These are phyloP conservation scores for Musa beccarii DNA, from an alignment of 176 grass and related monocot genomes.

Conservation along the genomic window DNA sequence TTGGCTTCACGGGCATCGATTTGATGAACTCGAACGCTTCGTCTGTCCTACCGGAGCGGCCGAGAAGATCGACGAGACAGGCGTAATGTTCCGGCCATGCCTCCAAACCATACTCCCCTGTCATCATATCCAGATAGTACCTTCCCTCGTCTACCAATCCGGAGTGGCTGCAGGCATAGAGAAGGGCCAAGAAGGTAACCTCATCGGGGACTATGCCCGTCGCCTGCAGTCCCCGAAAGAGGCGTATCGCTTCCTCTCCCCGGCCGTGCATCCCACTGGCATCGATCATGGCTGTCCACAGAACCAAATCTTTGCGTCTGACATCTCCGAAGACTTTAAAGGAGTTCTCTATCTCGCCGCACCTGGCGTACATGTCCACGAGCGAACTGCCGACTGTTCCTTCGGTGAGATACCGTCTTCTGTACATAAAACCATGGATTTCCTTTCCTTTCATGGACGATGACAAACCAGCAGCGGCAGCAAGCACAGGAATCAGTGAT, in stretches of 20 bases:
- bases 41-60: conserved; percentile 47
- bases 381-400: conserved; percentile 50
- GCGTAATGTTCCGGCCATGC: conserved; percentile 84
- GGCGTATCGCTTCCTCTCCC: conserved; percentile 47
- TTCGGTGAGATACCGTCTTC: conserved; percentile 40
- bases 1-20: conserved; percentile 57
- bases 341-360: conserved; percentile 47
- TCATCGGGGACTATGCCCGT: conserved; percentile 60
- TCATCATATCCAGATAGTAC: conserved; percentile 63
- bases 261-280: conserved; percentile 74
- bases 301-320: conserved; percentile 46
- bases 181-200: conserved; percentile 59
- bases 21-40: conserved; percentile 66
- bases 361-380: conserved; percentile 79
- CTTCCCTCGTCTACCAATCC: conserved; percentile 54
- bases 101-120: conserved; percentile 34
- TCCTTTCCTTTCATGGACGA: conserved; percentile 72
- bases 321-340: conserved; percentile 32
- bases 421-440: conserved; percentile 69
- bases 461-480: conserved; percentile 42
- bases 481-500: conserved; percentile 54
- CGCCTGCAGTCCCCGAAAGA: conserved; percentile 49
- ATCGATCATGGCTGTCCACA: conserved; percentile 78
- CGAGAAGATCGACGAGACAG: conserved; percentile 71
- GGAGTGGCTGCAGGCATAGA: conserved; percentile 81